A percentile compares a stretch with the other conserved stretches of the same genome.
Evolutionary conservation across 495 filamentous ascomycete genomes (phyloP).

Genomic region (Trypethelium eluteriae): DNA sequence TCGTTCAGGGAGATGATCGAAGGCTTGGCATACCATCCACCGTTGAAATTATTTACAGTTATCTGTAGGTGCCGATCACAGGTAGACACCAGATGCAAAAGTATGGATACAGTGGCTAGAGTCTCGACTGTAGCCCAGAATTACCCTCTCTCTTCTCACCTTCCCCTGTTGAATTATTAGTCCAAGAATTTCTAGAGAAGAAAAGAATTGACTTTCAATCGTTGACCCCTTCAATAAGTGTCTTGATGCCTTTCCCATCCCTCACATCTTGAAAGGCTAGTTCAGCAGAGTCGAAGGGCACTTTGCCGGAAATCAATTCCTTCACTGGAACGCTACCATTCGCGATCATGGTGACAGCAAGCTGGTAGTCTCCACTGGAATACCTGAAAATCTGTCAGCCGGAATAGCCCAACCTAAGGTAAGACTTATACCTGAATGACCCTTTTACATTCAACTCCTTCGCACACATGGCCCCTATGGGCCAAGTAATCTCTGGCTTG

Average conservation of each 20-base stretch:
- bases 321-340: slow-evolving; percentile 60
- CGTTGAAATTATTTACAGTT: too few relatives aligned
- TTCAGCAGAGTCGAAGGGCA: slow-evolving; percentile 65
- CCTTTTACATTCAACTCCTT: slow-evolving; percentile 79
- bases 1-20: too few relatives aligned
- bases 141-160: not conserved
- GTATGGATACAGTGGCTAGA: not conserved
- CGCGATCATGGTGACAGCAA: slow-evolving; percentile 63
- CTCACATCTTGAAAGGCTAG: slow-evolving; percentile 71
- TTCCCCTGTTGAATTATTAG: slow-evolving; percentile 1
- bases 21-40: too few relatives aligned
- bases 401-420: not conserved
- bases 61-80: not conserved
- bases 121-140: not conserved
- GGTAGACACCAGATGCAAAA: not conserved
- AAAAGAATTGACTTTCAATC: slow-evolving; percentile 5
- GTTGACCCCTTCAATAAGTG: slow-evolving; percentile 58
- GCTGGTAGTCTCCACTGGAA: slow-evolving; percentile 68
- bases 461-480: slow-evolving; percentile 69
- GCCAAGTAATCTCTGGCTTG: slow-evolving; percentile 65
- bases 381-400: slow-evolving; percentile 45
- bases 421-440: slow-evolving; percentile 44
- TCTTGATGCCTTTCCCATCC: slow-evolving; percentile 75
- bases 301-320: slow-evolving; percentile 59
- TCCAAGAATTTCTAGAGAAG: not conserved